Base-by-base conservation (phyloP, 2,329 filamentous ascomycete species). In the Drechslerella coelobrocha region DNA sequence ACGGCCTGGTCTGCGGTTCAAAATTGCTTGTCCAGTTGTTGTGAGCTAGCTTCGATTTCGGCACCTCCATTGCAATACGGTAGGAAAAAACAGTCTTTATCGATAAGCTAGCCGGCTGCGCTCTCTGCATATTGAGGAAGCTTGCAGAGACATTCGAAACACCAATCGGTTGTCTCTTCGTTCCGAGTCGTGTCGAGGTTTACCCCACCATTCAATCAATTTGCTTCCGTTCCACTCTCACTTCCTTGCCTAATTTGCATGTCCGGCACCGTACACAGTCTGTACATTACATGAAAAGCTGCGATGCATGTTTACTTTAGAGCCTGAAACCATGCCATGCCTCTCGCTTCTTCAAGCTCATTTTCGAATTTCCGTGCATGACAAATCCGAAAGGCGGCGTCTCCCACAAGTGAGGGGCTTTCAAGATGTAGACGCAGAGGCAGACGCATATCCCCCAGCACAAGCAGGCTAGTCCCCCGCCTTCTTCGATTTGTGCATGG, bases 71-170 rank as follows among this genome's bases (percentile, higher is more conserved):
- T 17, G n/a, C 10, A 59, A 39, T 54, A 41, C n/a, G 50, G 50
- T 48, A 47, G 43, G 39, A 34, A 56, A 37, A 43, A 23, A 39
- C 27, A 55, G 39, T 26, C 54, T 60, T 68, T 69, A 69, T 69
- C 65, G 65, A 69, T 68, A 69, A 69, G 57, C 51, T 48, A 19
- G 41, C 41, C 48, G 34, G 43, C 19, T 12, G 47, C 57, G 52
- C 65, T 69, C 65, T 57, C 50, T 61, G 56, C 62, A 31, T 43
- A 14, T 4, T n/a, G 34, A n/a, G 17, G 34, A n/a, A 39, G 19
- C 41, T 9, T 45, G 41, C 41, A 45, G 41, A n/a, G n/a, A n/a
- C n/a, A n/a, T n/a, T n/a, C n/a, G n/a, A 45, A 45, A 19, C 41
- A 17, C 41, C 41, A 45, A 19, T 17, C 34, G 34, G 12, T n/a